Conservation (phyloP, 192 early-diverging fungal species). For the Mortierella claussenii region DNA sequence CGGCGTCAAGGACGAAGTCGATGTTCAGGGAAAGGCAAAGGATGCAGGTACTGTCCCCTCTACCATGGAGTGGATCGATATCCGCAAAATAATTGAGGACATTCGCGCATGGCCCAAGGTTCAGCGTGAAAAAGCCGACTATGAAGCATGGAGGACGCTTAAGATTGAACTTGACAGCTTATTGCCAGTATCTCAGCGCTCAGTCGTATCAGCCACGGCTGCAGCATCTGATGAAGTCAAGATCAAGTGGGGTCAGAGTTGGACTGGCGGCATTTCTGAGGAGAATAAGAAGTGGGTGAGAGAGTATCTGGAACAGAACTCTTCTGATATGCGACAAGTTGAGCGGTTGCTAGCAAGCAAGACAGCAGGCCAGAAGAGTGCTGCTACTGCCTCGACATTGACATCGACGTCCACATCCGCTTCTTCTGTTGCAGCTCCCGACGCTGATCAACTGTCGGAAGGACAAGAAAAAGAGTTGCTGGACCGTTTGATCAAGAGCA, state of each 20-base stretch:
- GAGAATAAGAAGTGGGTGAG: constrained; percentile 49
- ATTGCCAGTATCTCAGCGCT: constrained; percentile 7
- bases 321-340: constrained; percentile 22
- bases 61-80: constrained; percentile 22
- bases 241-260: constrained; percentile 38
- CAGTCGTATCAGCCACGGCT: neutral
- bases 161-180: constrained; percentile 47
- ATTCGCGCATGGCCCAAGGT: constrained; percentile 33
- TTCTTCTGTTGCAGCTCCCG: neutral
- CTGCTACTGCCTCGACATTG: neutral
- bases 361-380: neutral
- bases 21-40: constrained; percentile 1
- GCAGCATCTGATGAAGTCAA: constrained; percentile 7
- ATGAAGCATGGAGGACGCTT: constrained; percentile 27
- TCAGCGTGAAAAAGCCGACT: constrained; percentile 19
- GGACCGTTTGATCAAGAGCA: constrained; percentile 13
- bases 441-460: neutral
- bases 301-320: constrained; percentile 42
- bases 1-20: neutral
- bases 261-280: constrained; percentile 28
- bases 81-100: constrained; percentile 26
- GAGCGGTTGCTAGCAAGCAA: constrained; percentile 11
- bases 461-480: constrained; percentile 15
- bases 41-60: neutral
- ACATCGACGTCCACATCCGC: neutral